phyloP scores from a whole-genome alignment of 2,329 filamentous ascomycete genomes.

The Aurifilum marmelostoma region DNA sequence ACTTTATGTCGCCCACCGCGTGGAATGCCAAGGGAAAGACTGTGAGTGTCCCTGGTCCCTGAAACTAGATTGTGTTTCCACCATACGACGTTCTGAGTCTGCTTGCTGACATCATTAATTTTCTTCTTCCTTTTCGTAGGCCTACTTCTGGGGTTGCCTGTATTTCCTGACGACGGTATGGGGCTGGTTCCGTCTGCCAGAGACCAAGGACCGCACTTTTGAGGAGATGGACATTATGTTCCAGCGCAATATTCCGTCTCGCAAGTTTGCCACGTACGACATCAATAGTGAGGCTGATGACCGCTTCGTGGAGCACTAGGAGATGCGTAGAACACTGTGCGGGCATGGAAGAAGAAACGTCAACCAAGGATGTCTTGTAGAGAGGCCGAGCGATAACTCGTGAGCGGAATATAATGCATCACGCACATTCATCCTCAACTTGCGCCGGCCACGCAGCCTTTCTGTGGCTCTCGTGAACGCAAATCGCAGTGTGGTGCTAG shows the following conservation, averaged over 20 bases:
- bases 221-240: constrained; percentile 50
- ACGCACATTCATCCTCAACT: background rate
- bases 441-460: background rate
- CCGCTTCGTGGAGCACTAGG: constrained; percentile 20
- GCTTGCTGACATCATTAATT: background rate
- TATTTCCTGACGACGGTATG: constrained; percentile 44
- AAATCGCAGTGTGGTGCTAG: background rate
- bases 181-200: constrained; percentile 49
- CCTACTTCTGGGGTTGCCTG: constrained; percentile 47
- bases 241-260: constrained; percentile 38
- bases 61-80: rapidly evolving
- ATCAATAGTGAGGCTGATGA: constrained; percentile 31
- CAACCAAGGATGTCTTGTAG: background rate
- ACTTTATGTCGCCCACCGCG: constrained; percentile 43
- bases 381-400: background rate
- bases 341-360: background rate
- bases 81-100: rapidly evolving
- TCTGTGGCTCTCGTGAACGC: background rate
- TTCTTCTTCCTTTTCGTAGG: constrained; percentile 32
- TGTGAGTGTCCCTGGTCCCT: constrained; percentile 31
- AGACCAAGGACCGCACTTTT: constrained; percentile 50
- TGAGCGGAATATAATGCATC: background rate
- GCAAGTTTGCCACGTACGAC: constrained; percentile 39
- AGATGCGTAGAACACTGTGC: background rate
- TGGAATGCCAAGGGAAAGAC: constrained; percentile 48